Base-by-base conservation (phyloP, 1,139 yeast genomes). In the Suhomyces yuchorum region DNA sequence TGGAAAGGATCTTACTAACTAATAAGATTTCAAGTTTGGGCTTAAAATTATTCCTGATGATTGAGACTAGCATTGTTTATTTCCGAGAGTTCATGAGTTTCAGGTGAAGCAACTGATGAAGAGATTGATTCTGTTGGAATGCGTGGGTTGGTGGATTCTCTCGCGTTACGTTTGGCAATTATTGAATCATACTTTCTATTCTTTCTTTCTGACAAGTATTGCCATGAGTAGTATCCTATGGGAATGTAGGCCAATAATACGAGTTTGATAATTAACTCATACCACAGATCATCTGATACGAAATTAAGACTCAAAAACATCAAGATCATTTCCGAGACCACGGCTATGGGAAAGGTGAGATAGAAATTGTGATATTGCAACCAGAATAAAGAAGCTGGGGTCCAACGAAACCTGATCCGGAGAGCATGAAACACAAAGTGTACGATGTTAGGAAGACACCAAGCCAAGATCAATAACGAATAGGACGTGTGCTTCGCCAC, bases 261-360 rank as follows among this genome's bases (percentile, higher is more conserved):
- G 1, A 49, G 54, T 55, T 70, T 65, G 34, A 71, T 52, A 1
- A 60, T 48, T 23, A 57, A 37, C 42, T 71, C 77, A 47, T 67
- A 57, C 46, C 56, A 43, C 60, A 61, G 63, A 26, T 54, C 58
- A n/a, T 71, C 77, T 5, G 67, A 65, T 6, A 72, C 75, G 51
- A 73, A 73, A 34, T 71, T 75, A 44, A 81, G 66, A 48, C 82
- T 73, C 49, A 83, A 66, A 52, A 84, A 76, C 8, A 80, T 56
- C 49, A 82, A 62, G n/a, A 73, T 64, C 68, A 82, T 74, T 60
- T 84, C 89, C 37, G 83, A 70, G 1, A 68, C 52, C 19, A 75
- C 60, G 2, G 77, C 61, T 4, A 76, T 22, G 0, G 87, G 87
- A 55, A 75, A 71, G 12, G 77, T 63, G 4, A 80, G 19, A 50